phyloP scores from a whole-genome alignment of 208 protist genomes.

The Trypanosoma conorhini region DNA sequence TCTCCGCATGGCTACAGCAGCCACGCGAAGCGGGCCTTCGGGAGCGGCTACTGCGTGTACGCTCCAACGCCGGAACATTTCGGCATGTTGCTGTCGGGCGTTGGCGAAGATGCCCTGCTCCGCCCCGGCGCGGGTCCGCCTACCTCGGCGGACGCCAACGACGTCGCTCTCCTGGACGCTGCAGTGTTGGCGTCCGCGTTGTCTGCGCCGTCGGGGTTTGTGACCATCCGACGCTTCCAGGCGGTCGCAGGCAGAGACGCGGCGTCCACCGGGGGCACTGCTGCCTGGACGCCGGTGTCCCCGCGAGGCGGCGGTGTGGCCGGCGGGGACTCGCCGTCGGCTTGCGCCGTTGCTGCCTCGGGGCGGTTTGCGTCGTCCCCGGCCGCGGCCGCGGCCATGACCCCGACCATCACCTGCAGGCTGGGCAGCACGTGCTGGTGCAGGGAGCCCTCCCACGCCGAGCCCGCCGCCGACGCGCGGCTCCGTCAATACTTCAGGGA shows the following conservation, averaged over 20 bases:
- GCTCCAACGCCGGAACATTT: not conserved
- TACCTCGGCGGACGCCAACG: conserved; percentile 1
- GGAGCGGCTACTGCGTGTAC: too few relatives aligned
- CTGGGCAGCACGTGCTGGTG: conserved; percentile 3
- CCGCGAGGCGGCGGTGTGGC: not conserved
- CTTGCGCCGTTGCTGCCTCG: not conserved
- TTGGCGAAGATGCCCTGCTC: not conserved
- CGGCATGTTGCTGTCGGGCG: not conserved
- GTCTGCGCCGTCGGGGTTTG: conserved; percentile 4
- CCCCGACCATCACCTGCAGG: conserved; percentile 20
- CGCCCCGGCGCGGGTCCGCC: not conserved
- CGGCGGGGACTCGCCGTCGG: not conserved
- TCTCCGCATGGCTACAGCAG: conserved; percentile 6
- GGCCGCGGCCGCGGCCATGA: conserved; percentile 12
- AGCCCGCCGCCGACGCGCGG: not conserved
- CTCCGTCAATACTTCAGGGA: conserved; percentile 10
- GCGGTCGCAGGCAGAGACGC: not conserved
- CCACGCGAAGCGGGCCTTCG: not conserved
- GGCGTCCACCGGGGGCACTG: not conserved
- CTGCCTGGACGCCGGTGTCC: not conserved
- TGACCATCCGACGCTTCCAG: not conserved
- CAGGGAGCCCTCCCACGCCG: not conserved
- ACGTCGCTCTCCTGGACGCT: conserved; percentile 13
- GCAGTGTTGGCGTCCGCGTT: not conserved
- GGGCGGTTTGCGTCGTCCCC: not conserved